phyloP scores from a whole-genome alignment of 2,329 filamentous ascomycete genomes.

The Phialophora macrospora region DNA sequence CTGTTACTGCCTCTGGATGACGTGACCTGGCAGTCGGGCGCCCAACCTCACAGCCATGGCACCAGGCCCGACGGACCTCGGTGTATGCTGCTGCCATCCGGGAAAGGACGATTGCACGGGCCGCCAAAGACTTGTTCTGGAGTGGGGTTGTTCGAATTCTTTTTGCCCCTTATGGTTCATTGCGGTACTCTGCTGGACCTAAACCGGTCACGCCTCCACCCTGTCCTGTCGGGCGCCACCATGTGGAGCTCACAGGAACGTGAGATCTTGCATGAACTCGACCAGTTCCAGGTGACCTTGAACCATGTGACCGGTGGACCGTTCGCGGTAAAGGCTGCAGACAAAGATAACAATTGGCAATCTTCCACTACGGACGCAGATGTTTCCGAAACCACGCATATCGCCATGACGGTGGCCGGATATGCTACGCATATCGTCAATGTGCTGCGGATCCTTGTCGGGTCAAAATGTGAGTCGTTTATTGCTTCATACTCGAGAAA shows the following conservation, averaged over 20 bases:
- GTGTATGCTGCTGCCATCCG: slow-evolving; percentile 36
- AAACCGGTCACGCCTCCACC: slow-evolving; percentile 53
- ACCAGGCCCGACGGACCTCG: slow-evolving; percentile 45
- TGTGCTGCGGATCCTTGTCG: slow-evolving; percentile 55
- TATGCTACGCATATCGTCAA: slow-evolving; percentile 57
- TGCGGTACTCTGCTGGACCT: slow-evolving; percentile 57
- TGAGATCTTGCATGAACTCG: slow-evolving; percentile 46
- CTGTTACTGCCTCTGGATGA: slow-evolving; percentile 50
- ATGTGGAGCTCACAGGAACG: slow-evolving; percentile 43
- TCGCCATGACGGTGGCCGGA: slow-evolving; percentile 50
- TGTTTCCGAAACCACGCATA: slow-evolving; percentile 42
- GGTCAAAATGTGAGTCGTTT: slow-evolving; percentile 50
- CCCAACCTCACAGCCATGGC: slow-evolving; percentile 33
- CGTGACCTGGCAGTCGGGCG: slow-evolving; percentile 45
- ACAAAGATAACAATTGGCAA: slow-evolving; percentile 26
- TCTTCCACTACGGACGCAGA: slow-evolving; percentile 24
- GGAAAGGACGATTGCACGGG: slow-evolving; percentile 26
- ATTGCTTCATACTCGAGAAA: background rate
- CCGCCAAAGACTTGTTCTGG: slow-evolving; percentile 47
- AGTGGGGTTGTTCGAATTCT: slow-evolving; percentile 57
- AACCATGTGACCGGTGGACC: slow-evolving; percentile 37
- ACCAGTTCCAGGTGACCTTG: slow-evolving; percentile 50
- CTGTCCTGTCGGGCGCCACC: slow-evolving; percentile 48
- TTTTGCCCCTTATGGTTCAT: slow-evolving; percentile 57
- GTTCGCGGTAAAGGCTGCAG: slow-evolving; percentile 8